phyloP scores from a whole-genome alignment of 495 filamentous ascomycete species.

The Aspergillus baeticus region DNA sequence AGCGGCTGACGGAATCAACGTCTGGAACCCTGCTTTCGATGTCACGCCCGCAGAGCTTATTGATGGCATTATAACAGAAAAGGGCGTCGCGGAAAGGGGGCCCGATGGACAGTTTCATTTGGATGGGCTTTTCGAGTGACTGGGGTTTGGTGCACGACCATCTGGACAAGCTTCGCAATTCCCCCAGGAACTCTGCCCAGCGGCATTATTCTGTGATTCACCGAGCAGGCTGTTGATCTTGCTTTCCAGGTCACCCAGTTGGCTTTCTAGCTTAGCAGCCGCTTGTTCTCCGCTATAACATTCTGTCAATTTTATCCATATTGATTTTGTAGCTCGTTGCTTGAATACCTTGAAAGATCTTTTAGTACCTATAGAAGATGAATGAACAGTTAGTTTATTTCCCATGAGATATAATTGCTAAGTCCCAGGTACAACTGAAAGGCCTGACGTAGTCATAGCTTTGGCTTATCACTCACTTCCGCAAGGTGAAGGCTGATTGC shows the following conservation, averaged over 20 bases:
- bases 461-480: too few relatives aligned
- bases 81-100: conserved; percentile 79
- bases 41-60: conserved; percentile 84
- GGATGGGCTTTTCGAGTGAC: conserved; percentile 43
- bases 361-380: not conserved
- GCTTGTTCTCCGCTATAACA: conserved; percentile 52
- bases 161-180: conserved; percentile 10
- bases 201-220: conserved; percentile 32
- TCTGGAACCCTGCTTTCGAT: conserved; percentile 98
- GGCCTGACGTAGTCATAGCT: too few relatives aligned
- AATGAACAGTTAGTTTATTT: not conserved
- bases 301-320: not conserved
- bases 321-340: not conserved
- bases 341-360: conserved; percentile 3
- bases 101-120: conserved; percentile 76
- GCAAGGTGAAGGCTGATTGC: not conserved
- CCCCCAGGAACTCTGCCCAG: not conserved
- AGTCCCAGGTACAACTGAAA: too few relatives aligned
- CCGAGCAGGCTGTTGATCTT: conserved; percentile 60
- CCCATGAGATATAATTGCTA: not conserved
- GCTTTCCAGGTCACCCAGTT: conserved; percentile 50
- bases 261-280: conserved; percentile 54
- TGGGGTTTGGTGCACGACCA: conserved; percentile 8
- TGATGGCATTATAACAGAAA: conserved; percentile 92
- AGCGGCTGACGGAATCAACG: conserved; percentile 74